Evolutionary conservation across 306 rosid species (phyloP).

Genomic region (Vigna angularis): DNA sequence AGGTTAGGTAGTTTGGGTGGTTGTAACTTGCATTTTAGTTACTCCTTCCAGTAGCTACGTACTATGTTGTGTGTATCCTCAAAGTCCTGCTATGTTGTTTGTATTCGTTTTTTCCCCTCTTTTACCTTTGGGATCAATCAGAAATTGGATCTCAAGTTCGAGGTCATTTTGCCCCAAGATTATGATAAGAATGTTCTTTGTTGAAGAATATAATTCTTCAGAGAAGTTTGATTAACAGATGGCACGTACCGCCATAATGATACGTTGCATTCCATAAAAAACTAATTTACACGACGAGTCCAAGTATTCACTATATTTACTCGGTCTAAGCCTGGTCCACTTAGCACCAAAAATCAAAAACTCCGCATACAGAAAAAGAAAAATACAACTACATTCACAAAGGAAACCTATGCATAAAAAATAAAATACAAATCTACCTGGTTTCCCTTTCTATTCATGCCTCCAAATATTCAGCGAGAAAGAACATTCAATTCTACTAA

Average conservation of each 20-base stretch:
- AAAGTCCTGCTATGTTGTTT: no score
- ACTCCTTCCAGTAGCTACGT: background rate
- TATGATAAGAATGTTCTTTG: background rate
- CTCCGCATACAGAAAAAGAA: conserved; percentile 9
- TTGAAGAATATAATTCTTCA: background rate
- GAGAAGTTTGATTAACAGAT: background rate
- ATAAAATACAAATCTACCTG: conserved; percentile 33
- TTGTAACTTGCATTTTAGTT: background rate
- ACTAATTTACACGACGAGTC: conserved; percentile 15
- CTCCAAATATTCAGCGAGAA: conserved; percentile 46
- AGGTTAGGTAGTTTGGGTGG: background rate
- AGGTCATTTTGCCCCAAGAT: background rate
- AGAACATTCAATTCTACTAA: conserved; percentile 17
- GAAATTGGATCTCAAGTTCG: background rate
- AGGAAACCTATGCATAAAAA: conserved; percentile 33
- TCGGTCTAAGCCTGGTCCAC: conserved; percentile 27
- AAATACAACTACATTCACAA: conserved; percentile 37
- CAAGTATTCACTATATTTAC: conserved; percentile 23
- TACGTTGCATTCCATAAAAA: conserved; percentile 34
- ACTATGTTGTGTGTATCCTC: no score
- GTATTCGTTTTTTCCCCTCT: no score
- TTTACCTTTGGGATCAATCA: background rate
- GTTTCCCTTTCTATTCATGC: conserved; percentile 45
- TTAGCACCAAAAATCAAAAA: conserved; percentile 34
- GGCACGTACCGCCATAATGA: background rate